Conservation (phyloP, 768 basidiomycete genomes). For the Mycena polygramma region DNA sequence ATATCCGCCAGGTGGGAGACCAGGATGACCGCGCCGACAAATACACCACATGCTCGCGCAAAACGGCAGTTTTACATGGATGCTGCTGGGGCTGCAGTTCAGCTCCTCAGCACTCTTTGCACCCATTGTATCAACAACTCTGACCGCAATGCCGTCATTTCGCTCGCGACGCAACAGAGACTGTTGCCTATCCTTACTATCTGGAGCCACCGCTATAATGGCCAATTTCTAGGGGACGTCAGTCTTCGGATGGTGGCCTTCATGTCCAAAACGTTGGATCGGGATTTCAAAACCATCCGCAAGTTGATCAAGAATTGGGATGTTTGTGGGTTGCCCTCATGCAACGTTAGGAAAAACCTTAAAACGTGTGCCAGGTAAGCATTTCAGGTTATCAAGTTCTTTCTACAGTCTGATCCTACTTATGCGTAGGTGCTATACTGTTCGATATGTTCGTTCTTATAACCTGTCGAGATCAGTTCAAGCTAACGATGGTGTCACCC, state of each 20-base stretch:
- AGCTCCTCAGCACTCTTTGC: conserved; percentile 33
- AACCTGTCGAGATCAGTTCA: neutral
- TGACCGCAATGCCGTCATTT: conserved; percentile 23
- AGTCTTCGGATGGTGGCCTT: conserved; percentile 24
- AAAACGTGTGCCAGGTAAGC: conserved; percentile 29
- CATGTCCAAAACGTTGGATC: conserved; percentile 7
- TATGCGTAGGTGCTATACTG: conserved; percentile 23
- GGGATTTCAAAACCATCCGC: conserved; percentile 18
- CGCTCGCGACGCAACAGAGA: conserved; percentile 16
- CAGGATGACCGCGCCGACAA: conserved; percentile 10
- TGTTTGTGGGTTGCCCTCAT: conserved; percentile 26
- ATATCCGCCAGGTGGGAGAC: conserved; percentile 33
- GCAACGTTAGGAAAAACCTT: conserved; percentile 25
- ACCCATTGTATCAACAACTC: conserved; percentile 26
- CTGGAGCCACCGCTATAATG: conserved; percentile 27
- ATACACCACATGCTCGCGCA: neutral
- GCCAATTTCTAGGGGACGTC: conserved; percentile 28
- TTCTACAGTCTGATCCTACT: neutral
- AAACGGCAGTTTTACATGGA: conserved; percentile 20
- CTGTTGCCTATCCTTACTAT: conserved; percentile 9
- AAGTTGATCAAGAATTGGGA: conserved; percentile 32
- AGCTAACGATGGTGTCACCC: neutral
- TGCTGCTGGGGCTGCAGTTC: conserved; percentile 25
- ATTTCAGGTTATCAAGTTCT: neutral
- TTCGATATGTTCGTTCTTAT: conserved; percentile 30